A percentile compares a stretch with the other conserved stretches of the same genome.
Evolutionary conservation across 1,139 yeast genomes (phyloP).

Genomic region (Pichia sp.): DNA sequence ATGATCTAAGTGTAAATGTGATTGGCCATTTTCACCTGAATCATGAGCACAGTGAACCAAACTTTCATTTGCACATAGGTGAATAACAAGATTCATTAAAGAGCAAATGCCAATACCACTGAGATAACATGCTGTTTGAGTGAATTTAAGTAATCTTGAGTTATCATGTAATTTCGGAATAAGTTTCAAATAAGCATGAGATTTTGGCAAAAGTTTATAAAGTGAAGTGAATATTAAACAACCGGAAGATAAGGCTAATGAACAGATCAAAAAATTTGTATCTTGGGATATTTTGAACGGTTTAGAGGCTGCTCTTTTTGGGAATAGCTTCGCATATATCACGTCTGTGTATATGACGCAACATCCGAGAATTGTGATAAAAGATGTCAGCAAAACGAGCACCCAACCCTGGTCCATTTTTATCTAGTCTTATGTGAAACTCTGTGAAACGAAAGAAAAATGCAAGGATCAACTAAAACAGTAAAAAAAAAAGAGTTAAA

Average conservation of each 20-base stretch:
- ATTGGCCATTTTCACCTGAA: neutral
- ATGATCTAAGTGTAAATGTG: neutral
- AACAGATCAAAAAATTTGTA: constrained; percentile 53
- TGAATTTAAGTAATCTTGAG: constrained; percentile 22
- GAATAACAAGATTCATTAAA: constrained; percentile 56
- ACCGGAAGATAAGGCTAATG: constrained; percentile 72
- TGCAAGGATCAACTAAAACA: too few relatives aligned
- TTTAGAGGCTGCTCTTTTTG: constrained; percentile 35
- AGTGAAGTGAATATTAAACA: constrained; percentile 70
- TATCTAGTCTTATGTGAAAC: too few relatives aligned
- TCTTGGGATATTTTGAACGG: constrained; percentile 55
- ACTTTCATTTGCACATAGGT: constrained; percentile 70
- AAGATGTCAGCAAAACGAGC: constrained; percentile 48
- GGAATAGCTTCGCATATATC: constrained; percentile 36
- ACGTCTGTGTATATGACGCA: constrained; percentile 47
- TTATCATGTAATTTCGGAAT: constrained; percentile 26
- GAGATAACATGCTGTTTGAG: constrained; percentile 42
- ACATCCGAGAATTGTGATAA: constrained; percentile 56
- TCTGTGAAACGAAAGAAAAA: too few relatives aligned
- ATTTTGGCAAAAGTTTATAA: constrained; percentile 66
- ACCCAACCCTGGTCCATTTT: constrained; percentile 48
- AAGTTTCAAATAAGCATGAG: constrained; percentile 35
- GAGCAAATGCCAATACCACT: constrained; percentile 58
- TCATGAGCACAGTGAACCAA: constrained; percentile 81
- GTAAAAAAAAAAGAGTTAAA: too few relatives aligned